Evolutionary conservation across 2,329 filamentous ascomycete genomes (phyloP), one percentile per base, ranked within the genome.

Genomic region (Fusarium brachygibbosum): DNA sequence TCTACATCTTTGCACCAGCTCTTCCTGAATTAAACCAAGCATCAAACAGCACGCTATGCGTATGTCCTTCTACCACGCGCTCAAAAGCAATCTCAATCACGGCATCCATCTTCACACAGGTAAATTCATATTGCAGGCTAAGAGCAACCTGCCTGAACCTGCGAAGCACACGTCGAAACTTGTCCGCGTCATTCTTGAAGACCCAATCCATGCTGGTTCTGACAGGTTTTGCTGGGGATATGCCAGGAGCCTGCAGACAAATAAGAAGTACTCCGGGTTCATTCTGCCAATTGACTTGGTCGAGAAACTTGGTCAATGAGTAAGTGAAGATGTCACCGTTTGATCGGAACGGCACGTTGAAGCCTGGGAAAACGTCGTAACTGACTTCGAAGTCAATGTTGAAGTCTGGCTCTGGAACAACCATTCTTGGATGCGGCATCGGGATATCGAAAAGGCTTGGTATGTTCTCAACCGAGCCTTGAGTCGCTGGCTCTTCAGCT

Each of bases 31-130:
- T 6, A n/a, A 1, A 5, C 49, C 56, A 41, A 29, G 56, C 40
- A 1, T 56, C 31, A 7, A 66, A 0, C 16, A 31, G 9, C 5
- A n/a, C 29, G 7, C 50, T 38, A 6, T 40, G 12, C 2, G 41
- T 35, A 10, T 69, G 65, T 0, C 50, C 42, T 8, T 35, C 21
- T 1, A 42, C 16, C 2, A 35, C 5, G 0, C 41, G 31, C 23
- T 69, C 65, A 3, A 68, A 28, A 2, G 12, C 8, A 28, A 68
- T 11, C 16, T 69, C 65, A 2, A 68, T 37, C 34, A 69, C 34
- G 3, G 45, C 41, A 3, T 23, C 23, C 23, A 28, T 31, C 6
- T 45, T 46, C 5, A 38, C 5, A 7, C 37, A 35, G 0, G 25
- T 11, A 35, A 61, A 56, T 4, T 34, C 40, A 29, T 11, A 6